A percentile compares a stretch with the other conserved stretches of the same genome.
phyloP scores from a whole-genome alignment of 1,284 basidiomycete genomes.

The Ustilago trichophora region DNA sequence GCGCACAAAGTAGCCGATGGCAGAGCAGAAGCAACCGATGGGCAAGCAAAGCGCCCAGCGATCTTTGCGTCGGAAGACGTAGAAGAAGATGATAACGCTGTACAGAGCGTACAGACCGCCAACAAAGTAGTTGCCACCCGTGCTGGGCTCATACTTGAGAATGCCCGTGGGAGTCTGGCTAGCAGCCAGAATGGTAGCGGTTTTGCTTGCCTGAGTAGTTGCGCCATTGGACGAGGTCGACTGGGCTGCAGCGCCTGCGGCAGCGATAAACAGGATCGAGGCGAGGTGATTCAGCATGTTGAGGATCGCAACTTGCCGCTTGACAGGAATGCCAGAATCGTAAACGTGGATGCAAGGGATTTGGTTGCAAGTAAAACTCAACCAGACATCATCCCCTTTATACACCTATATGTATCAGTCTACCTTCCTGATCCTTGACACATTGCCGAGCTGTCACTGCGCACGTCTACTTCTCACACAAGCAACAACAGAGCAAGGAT shows the following conservation, averaged over 20 bases:
- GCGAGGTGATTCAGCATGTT: neutral
- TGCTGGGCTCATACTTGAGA: constrained; percentile 44
- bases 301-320: neutral
- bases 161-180: constrained; percentile 4
- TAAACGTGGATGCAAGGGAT: neutral
- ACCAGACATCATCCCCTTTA: no score
- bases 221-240: neutral
- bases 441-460: neutral
- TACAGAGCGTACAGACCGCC: constrained; percentile 28
- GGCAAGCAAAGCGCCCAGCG: constrained; percentile 52
- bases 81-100: constrained; percentile 16
- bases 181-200: constrained; percentile 2
- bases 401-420: no score
- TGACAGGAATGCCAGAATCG: neutral
- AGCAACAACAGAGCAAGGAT: no score
- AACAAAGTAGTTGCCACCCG: constrained; percentile 38
- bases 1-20: constrained; percentile 39
- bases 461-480: no score
- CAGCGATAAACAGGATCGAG: neutral
- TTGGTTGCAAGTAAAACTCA: no score
- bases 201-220: neutral
- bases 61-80: constrained; percentile 29
- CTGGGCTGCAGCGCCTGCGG: neutral
- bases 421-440: no score
- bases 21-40: constrained; percentile 40